These are phyloP conservation scores for Phytophthora chlamydospora DNA, from an alignment of 352 stramenopile species.

Conservation along the genomic window DNA sequence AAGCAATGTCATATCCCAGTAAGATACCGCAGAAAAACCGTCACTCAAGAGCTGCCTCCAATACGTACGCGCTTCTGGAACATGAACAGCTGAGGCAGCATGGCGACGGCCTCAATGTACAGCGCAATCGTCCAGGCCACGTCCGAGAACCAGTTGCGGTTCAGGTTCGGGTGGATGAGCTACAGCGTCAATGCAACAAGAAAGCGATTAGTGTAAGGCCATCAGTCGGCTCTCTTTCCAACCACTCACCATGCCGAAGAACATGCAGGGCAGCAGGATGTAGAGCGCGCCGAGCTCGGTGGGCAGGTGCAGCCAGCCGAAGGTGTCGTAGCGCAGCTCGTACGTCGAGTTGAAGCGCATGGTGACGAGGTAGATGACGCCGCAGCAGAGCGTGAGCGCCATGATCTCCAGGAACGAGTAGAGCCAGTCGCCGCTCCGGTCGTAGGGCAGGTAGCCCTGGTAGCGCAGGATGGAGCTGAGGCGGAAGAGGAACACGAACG, in stretches of 20 bases:
- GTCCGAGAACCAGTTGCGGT: conserved; percentile 97
- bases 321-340: conserved; percentile 95
- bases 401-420: conserved; percentile 97
- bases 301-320: conserved; percentile 91
- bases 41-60: background rate
- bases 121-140: conserved; percentile 98
- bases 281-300: conserved; percentile 87
- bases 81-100: conserved; percentile 99
- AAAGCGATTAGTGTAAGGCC: background rate
- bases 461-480: conserved; percentile 97
- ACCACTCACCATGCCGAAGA: conserved; percentile 79
- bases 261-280: conserved; percentile 87
- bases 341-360: conserved; percentile 96
- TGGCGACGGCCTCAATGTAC: conserved; percentile 96
- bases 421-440: conserved; percentile 97
- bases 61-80: conserved; percentile 95
- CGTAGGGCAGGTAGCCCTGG: conserved; percentile 95
- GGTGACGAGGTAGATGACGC: conserved; percentile 92
- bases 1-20: conserved; percentile 6
- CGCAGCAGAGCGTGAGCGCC: conserved; percentile 87
- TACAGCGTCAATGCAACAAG: conserved; percentile 30
- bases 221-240: background rate
- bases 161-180: conserved; percentile 96
- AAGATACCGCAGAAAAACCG: background rate
- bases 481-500: conserved; percentile 96